Evolutionary conservation across 2,329 filamentous ascomycete species (phyloP), one percentile per base, ranked within the genome.

Genomic region (Sclerotinia nivalis): DNA sequence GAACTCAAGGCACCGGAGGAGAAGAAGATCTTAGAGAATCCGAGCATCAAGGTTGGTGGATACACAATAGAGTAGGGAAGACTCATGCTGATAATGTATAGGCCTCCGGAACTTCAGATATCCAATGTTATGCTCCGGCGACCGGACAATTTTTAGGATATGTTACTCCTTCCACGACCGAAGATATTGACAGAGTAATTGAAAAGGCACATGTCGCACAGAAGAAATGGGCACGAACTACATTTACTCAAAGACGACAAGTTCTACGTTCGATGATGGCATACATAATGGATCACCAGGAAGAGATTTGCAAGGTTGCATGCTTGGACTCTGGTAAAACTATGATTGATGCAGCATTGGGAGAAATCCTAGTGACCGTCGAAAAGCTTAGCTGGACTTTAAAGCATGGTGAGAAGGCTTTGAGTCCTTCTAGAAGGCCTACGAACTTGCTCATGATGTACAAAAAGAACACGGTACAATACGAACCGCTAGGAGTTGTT

Each of bases 341-440:
- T 2, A 92, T 95, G 84, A 89, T 98, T 52, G 96, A 99, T 81
- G 96, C 95, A 0, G 90, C 92, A 75, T 89, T 99, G 69, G 96
- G 96, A 66, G 96, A 99, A 84, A 94, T 98, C 73, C 85, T 99
- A 69, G 93, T 97, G 55, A 97, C 96, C 9, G 89, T 87, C 0
- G 96, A 98, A 84, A 97, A 97, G 83, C 85, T 99, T 71, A 90
- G 92, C 78, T 99, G 96, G 96, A 97, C 93, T 4, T 90, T 98
- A 72, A 84, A 89, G 73, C 93, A 99, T 80, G 96, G 96, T 75
- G 94, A 97, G 80, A 88, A 87, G 76, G 92, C 93, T 0, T 82
- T 99, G 74, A 81, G 81, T 49, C 88, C 93, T 0, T 90, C 91
- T 73, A 83, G 84, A 62, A 86, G 96, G 67, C 93, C 94, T 7